Evolutionary conservation across 108 stramenopile genomes (phyloP), one percentile per base, ranked within the genome.

Genomic region (Ochromonas danica): DNA sequence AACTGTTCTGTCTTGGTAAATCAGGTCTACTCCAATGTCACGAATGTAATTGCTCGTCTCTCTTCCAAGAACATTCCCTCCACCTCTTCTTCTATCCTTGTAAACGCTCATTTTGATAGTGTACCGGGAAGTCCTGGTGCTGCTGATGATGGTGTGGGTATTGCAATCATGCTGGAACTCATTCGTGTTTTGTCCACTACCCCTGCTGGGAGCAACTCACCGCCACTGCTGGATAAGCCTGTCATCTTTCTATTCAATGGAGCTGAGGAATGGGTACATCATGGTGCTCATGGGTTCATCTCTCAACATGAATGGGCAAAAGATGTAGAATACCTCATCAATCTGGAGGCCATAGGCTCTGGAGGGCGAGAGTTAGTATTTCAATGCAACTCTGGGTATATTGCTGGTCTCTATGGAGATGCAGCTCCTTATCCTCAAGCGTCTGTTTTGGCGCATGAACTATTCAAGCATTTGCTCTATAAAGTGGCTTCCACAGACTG

Each of bases 21-120:
- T 14, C 45, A 51, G 45, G 45, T 51, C 6, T 51, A 51, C 22
- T 14, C 45, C 22, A 51, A 51, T 51, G 45, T 51, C 14, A 51
- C 45, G 22, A 51, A 51, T 51, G 45, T 51, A 22, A 51, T 51
- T 14, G 45, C 22, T 14, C 45, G 45, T 22, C 22, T 51, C 6
- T 14, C 14, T 51, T 22, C 45, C 22, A 51, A 51, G 22, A 6
- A 51, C 22, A 51, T 51, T 22, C 6, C 6, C 6, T 14, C 14
- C 22, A 70, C 14, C 22, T 22, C 6, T 14, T 22, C 67, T 14
- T 38, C 67, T 70, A 42, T 70, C 22, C 22, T 70, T 14, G 22
- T 70, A 6, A 70, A 70, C 22, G 36, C 67, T 14, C 67, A 70
- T 42, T 70, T 70, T 70, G 67, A 70, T 42, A 70, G 40, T 22